These are phyloP conservation scores for Ogataea pini DNA, from an alignment of 805 yeast species.

Conservation along the genomic window DNA sequence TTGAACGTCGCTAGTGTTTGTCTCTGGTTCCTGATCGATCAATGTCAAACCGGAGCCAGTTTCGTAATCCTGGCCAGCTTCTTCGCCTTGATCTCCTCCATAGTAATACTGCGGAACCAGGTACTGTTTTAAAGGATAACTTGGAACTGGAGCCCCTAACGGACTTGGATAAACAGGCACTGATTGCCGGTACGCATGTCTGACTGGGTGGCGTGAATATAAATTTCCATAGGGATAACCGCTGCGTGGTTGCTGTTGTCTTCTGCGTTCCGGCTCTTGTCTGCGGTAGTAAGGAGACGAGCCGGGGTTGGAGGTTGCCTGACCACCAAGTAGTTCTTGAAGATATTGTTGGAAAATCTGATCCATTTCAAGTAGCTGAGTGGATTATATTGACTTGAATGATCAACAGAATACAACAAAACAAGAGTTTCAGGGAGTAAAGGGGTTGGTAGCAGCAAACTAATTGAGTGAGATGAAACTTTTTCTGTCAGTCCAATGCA, in stretches of 20 bases:
- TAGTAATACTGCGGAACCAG: constrained; percentile 6
- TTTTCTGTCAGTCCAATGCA: neutral
- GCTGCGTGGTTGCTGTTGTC: constrained; percentile 3
- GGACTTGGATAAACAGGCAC: neutral
- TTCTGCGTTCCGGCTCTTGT: constrained; percentile 6
- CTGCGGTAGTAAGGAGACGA: constrained; percentile 6
- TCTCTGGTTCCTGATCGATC: neutral
- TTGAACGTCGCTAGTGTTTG: constrained; percentile 14
- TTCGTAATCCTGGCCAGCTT: constrained; percentile 8
- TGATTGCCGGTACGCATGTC: neutral
- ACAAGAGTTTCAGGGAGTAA: no score
- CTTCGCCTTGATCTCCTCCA: constrained; percentile 11
- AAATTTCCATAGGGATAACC: neutral
- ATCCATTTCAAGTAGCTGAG: no score
- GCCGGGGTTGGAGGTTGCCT: neutral
- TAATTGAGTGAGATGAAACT: no score
- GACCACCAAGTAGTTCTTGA: constrained; percentile 19
- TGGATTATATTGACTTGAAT: neutral
- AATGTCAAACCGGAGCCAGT: neutral
- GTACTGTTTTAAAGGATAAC: constrained; percentile 1
- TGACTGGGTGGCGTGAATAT: neutral
- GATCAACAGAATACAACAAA: neutral
- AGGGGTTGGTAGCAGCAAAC: no score
- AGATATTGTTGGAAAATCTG: constrained; percentile 22
- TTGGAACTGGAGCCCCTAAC: constrained; percentile 5